Evolutionary conservation across 352 stramenopile genomes (phyloP).

Genomic region (Phytophthora cajani): DNA sequence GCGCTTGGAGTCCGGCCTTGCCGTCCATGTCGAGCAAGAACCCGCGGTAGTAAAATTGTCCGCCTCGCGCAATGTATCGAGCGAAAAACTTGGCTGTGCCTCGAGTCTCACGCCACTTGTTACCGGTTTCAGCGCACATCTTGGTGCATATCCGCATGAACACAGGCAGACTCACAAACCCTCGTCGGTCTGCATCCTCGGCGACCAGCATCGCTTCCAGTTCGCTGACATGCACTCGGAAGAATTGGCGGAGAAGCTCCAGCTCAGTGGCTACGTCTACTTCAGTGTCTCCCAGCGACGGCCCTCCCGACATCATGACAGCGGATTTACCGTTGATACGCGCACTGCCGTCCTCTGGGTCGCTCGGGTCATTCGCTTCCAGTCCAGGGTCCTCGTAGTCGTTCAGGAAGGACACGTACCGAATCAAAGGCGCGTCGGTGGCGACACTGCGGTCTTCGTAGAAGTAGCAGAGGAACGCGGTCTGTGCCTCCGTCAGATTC

Average conservation of each 20-base stretch:
- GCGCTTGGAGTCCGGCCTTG: constrained; percentile 52
- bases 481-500: constrained; percentile 65
- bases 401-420: constrained; percentile 74
- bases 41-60: constrained; percentile 72
- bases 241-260: constrained; percentile 53
- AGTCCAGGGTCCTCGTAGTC: constrained; percentile 77
- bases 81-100: constrained; percentile 47
- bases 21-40: constrained; percentile 74
- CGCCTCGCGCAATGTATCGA: constrained; percentile 57
- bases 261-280: constrained; percentile 39
- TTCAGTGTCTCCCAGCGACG: constrained; percentile 25
- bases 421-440: constrained; percentile 64
- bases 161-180: constrained; percentile 53
- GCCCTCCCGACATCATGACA: constrained; percentile 5
- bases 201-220: constrained; percentile 50
- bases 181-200: constrained; percentile 55
- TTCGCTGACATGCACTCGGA: constrained; percentile 43
- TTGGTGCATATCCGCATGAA: constrained; percentile 54
- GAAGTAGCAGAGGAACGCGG: constrained; percentile 77
- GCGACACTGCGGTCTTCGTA: constrained; percentile 78
- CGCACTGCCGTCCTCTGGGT: constrained; percentile 6
- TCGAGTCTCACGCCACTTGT: constrained; percentile 46
- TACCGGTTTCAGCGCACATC: constrained; percentile 36
- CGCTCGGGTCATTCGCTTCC: constrained; percentile 33
- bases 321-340: constrained; percentile 5